Conservation (phyloP, 2,329 filamentous ascomycete genomes). For the Delphinella strobiligena region DNA sequence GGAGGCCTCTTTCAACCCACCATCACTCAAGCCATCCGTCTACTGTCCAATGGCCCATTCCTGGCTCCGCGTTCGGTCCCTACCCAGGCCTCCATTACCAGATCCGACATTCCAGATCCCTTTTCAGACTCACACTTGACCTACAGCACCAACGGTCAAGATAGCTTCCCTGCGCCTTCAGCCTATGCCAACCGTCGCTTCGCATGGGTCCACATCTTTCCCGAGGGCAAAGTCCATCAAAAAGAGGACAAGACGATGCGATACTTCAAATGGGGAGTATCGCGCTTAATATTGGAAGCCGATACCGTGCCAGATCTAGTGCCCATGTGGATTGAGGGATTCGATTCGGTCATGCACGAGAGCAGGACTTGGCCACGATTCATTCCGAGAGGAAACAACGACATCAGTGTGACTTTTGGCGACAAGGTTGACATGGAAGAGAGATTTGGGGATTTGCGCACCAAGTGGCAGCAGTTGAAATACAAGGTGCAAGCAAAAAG, state of each 20-base stretch:
- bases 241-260: conserved; percentile 66
- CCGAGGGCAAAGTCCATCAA: conserved; percentile 90
- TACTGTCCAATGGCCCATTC: conserved; percentile 49
- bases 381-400: conserved; percentile 61
- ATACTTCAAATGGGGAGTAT: conserved; percentile 98
- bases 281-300: conserved; percentile 78
- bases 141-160: conserved; percentile 55
- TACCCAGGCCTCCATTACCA: not conserved
- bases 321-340: conserved; percentile 89
- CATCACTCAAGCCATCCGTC: conserved; percentile 70
- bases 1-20: conserved; percentile 88
- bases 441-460: conserved; percentile 66
- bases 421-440: conserved; percentile 61
- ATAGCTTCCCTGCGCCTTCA: conserved; percentile 59
- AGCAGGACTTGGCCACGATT: conserved; percentile 67
- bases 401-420: conserved; percentile 65
- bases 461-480: conserved; percentile 59
- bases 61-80: conserved; percentile 4
- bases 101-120: conserved; percentile 34
- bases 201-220: conserved; percentile 90
- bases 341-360: conserved; percentile 81
- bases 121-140: conserved; percentile 41
- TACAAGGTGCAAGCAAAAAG: conserved; percentile 35
- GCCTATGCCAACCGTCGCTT: conserved; percentile 57
- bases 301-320: conserved; percentile 80